Percentiles rank a stretch among this genome's conserved stretches.
phyloP scores from a whole-genome alignment of 805 yeast species.

The Metschnikowia corniflorae region DNA sequence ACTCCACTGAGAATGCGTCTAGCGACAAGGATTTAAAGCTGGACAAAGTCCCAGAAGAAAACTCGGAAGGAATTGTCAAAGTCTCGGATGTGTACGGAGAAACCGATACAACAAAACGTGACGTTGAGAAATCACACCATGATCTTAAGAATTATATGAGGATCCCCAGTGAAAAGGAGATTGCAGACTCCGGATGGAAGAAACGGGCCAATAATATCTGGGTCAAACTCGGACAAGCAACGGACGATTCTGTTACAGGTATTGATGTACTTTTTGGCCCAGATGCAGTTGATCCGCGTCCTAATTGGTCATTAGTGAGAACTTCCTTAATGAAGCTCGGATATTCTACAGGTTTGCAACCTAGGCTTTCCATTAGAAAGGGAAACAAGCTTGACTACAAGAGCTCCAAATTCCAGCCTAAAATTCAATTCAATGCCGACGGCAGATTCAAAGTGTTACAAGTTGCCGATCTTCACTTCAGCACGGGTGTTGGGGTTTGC shows the following conservation, averaged over 20 bases:
- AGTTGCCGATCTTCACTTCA: conserved; percentile 86
- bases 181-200: conserved; percentile 45
- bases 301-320: conserved; percentile 53
- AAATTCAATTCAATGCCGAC: conserved; percentile 34
- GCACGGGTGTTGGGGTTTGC: conserved; percentile 81
- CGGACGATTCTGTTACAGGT: conserved; percentile 45
- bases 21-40: conserved; percentile 1
- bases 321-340: conserved; percentile 22
- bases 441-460: conserved; percentile 76
- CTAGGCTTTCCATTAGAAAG: conserved; percentile 32
- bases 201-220: conserved; percentile 51
- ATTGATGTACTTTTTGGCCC: conserved; percentile 69
- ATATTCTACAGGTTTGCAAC: conserved; percentile 19
- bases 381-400: conserved; percentile 33
- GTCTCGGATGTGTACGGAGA: not conserved
- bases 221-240: conserved; percentile 49
- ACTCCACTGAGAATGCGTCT: conserved; percentile 4
- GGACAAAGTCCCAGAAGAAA: not conserved
- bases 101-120: conserved; percentile 3
- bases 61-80: not conserved
- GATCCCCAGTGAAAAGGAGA: conserved; percentile 35
- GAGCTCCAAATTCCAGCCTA: conserved; percentile 23
- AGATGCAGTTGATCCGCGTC: conserved; percentile 74
- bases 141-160: conserved; percentile 17
- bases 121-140: conserved; percentile 21